Evolutionary conservation across 352 stramenopile species (phyloP), one percentile per base, ranked within the genome.

Genomic region (Nothophytophthora sp.): DNA sequence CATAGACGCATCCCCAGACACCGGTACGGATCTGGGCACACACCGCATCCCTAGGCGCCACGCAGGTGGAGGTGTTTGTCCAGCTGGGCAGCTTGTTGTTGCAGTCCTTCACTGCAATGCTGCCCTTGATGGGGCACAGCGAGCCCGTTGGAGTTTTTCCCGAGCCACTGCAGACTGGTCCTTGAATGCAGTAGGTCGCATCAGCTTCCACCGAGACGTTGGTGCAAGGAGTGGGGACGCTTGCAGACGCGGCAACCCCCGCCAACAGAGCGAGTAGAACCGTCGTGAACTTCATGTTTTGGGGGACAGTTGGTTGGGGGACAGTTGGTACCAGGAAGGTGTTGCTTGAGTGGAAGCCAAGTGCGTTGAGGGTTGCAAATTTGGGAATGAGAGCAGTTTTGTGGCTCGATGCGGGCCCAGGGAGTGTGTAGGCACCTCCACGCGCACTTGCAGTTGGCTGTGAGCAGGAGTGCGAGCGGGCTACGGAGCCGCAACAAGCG

Each of bases 151-250:
- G 65, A 15, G 49, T 20, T 7, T 32, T 34, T 12, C 72, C 72
- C 0, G 54, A 43, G 40, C 76, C 73, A 22, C 60, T 74, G 58
- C 76, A 88, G 41, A 84, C 63, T 8, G 71, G 50, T 16, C 73
- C 76, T 15, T 47, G 16, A 27, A 86, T 74, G 55, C 73, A 84
- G 61, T 82, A 86, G 5, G 76, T 86, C 16, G 73, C 76, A 27
- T 86, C 74, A 4, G 62, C 39, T 34, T 82, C 63, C 13, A 88
- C 71, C 5, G 63, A 81, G 19, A 84, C 64, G 25, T 77, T 50
- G 0, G 54, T 67, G 52, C 72, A 82, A 44, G 33, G 35, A 15
- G 33, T 41, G 13, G 47, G 20, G 6, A 42, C 24, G 15, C 40
- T 36, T 20, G 25, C 48, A 28, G 43, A 36, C 6, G 41, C 11